A percentile compares a stretch with the other conserved stretches of the same genome.
phyloP scores from a whole-genome alignment of 2,329 filamentous ascomycete species.

The Aschersonia sp. region DNA sequence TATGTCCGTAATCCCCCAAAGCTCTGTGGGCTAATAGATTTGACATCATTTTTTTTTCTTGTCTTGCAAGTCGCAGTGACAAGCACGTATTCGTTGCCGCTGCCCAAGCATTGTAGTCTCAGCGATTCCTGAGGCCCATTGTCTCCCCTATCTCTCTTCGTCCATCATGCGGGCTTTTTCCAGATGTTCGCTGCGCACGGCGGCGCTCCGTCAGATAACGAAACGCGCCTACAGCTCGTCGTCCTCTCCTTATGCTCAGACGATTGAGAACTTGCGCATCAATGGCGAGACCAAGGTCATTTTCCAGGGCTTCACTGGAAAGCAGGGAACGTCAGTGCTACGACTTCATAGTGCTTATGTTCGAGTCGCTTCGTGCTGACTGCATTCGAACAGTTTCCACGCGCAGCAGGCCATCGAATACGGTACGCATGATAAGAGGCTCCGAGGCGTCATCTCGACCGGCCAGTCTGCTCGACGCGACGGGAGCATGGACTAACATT shows the following conservation, averaged over 20 bases:
- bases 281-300: slow-evolving; percentile 87
- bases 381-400: slow-evolving; percentile 58
- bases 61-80: too few relatives aligned
- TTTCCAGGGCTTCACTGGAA: slow-evolving; percentile 95
- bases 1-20: too few relatives aligned
- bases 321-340: slow-evolving; percentile 73
- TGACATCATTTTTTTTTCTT: too few relatives aligned
- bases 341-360: too few relatives aligned
- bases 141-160: too few relatives aligned
- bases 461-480: not conserved
- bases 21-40: too few relatives aligned
- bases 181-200: slow-evolving; percentile 33
- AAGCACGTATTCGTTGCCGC: too few relatives aligned
- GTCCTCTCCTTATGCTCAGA: slow-evolving; percentile 55
- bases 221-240: slow-evolving; percentile 50
- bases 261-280: slow-evolving; percentile 79
- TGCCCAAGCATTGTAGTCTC: too few relatives aligned
- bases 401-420: slow-evolving; percentile 97
- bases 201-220: slow-evolving; percentile 48
- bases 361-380: slow-evolving; percentile 4
- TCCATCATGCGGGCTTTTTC: slow-evolving; percentile 59
- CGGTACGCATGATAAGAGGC: slow-evolving; percentile 42
- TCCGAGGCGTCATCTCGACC: slow-evolving; percentile 1
- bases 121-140: too few relatives aligned
- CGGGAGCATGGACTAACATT: slow-evolving; percentile 8